Percentiles rank a stretch among this genome's conserved stretches.
Conservation (phyloP, 306 rosid species). For the Glycine tomentella region DNA sequence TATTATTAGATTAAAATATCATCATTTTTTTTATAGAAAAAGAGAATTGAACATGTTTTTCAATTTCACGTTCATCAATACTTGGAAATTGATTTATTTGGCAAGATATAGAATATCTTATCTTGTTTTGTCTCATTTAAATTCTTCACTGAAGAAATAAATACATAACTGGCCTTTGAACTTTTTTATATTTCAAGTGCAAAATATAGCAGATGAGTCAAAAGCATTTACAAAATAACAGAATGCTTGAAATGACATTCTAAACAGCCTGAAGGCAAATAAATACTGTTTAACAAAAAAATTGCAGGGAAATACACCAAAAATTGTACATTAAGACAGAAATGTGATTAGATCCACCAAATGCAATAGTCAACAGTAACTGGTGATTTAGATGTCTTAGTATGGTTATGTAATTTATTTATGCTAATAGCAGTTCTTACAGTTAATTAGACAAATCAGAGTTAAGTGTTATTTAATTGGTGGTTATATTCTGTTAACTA, state of each 20-base stretch:
- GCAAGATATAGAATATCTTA: background rate
- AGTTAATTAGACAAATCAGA: constrained; percentile 20
- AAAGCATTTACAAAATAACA: background rate
- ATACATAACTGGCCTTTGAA: background rate
- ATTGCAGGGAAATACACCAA: constrained; percentile 1
- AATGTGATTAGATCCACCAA: background rate
- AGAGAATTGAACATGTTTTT: background rate
- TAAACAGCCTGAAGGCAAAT: constrained; percentile 12
- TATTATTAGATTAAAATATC: no score
- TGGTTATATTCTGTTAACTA: constrained; percentile 5
- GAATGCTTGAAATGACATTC: background rate
- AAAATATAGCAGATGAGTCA: constrained; percentile 7
- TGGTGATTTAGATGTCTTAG: background rate
- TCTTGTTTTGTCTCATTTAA: background rate
- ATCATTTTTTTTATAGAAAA: no score
- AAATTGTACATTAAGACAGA: background rate
- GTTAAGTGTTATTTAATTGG: constrained; percentile 11
- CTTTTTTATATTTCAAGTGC: background rate
- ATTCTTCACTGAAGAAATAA: constrained; percentile 1
- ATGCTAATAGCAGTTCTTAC: constrained; percentile 3
- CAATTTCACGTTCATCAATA: background rate
- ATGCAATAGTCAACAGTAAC: background rate
- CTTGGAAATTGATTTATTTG: constrained; percentile 18
- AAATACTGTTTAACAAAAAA: no score
- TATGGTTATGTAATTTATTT: background rate